A percentile compares a stretch with the other conserved stretches of the same genome.
Conservation (phyloP, 208 protist genomes). For the Angomonas ambiguus region DNA sequence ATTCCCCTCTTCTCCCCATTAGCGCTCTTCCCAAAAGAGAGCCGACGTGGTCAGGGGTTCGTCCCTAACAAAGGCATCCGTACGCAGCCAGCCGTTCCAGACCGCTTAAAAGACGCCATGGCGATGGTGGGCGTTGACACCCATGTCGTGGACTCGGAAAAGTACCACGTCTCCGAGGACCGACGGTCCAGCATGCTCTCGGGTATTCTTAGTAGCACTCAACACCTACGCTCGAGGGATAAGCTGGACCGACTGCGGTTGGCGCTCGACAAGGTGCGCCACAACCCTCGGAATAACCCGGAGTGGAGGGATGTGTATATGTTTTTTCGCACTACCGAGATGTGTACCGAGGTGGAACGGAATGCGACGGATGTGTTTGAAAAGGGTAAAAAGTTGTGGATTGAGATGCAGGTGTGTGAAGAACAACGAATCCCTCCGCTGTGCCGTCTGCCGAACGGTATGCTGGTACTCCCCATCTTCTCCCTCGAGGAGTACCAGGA, state of each 20-base stretch:
- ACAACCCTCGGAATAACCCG: slow-evolving; percentile 36
- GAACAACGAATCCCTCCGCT: slow-evolving; percentile 68
- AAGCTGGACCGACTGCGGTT: slow-evolving; percentile 78
- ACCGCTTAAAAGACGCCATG: slow-evolving; percentile 79
- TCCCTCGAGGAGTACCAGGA: slow-evolving; percentile 87
- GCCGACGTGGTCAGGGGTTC: slow-evolving; percentile 13
- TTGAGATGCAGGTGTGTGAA: slow-evolving; percentile 81
- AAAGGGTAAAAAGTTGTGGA: slow-evolving; percentile 77
- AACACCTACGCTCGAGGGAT: slow-evolving; percentile 55
- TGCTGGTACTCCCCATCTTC: slow-evolving; percentile 83
- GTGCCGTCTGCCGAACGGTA: slow-evolving; percentile 73
- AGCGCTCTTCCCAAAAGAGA: neutral
- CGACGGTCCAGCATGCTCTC: slow-evolving; percentile 56
- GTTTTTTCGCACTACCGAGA: slow-evolving; percentile 85
- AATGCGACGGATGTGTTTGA: slow-evolving; percentile 64
- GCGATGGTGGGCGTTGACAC: slow-evolving; percentile 47
- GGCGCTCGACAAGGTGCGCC: slow-evolving; percentile 61
- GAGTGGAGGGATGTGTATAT: slow-evolving; percentile 82
- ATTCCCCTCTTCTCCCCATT: neutral
- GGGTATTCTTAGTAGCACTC: slow-evolving; percentile 50
- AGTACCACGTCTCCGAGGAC: slow-evolving; percentile 75
- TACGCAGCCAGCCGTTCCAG: slow-evolving; percentile 56
- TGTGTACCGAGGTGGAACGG: slow-evolving; percentile 65
- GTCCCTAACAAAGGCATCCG: slow-evolving; percentile 83
- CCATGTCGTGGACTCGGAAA: slow-evolving; percentile 38